Conservation (phyloP, 768 basidiomycete species). For the Stropharia rugosoannulata region DNA sequence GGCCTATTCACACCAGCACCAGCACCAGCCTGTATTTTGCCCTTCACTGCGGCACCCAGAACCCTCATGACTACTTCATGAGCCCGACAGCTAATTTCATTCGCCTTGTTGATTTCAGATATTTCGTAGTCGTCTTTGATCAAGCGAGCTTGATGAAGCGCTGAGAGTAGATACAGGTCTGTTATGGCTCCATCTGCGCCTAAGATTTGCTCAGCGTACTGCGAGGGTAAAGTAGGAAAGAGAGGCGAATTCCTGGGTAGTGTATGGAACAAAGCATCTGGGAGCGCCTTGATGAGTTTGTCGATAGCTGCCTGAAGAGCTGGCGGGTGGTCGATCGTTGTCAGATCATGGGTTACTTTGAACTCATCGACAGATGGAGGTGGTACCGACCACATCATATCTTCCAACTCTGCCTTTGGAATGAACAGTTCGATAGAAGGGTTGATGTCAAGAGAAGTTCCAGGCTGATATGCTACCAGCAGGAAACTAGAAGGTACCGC, state of each 20-base stretch:
- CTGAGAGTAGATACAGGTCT: conserved; percentile 67
- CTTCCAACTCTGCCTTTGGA: conserved; percentile 67
- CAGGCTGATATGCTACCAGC: conserved; percentile 55
- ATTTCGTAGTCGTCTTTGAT: conserved; percentile 79
- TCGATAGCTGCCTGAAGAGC: conserved; percentile 46
- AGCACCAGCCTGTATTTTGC: conserved; percentile 44
- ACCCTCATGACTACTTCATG: conserved; percentile 94
- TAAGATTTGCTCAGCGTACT: conserved; percentile 38
- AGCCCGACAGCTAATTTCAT: conserved; percentile 83
- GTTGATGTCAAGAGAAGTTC: conserved; percentile 38
- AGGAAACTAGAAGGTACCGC: conserved; percentile 69
- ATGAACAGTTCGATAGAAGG: conserved; percentile 70
- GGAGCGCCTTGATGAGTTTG: conserved; percentile 44
- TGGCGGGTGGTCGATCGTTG: conserved; percentile 51
- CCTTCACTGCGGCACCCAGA: conserved; percentile 71
- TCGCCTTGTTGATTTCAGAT: conserved; percentile 72
- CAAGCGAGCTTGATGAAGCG: conserved; percentile 79
- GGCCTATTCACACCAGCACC: conserved; percentile 48
- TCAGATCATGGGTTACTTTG: conserved; percentile 52
- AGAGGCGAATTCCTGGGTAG: conserved; percentile 52
- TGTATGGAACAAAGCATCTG: conserved; percentile 63
- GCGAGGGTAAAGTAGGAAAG: conserved; percentile 49
- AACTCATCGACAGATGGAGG: conserved; percentile 65
- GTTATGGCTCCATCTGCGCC: conserved; percentile 39
- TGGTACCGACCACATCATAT: conserved; percentile 88